These are phyloP conservation scores for Yarrowia yakushimensis DNA, from an alignment of 805 yeast species.

Conservation along the genomic window DNA sequence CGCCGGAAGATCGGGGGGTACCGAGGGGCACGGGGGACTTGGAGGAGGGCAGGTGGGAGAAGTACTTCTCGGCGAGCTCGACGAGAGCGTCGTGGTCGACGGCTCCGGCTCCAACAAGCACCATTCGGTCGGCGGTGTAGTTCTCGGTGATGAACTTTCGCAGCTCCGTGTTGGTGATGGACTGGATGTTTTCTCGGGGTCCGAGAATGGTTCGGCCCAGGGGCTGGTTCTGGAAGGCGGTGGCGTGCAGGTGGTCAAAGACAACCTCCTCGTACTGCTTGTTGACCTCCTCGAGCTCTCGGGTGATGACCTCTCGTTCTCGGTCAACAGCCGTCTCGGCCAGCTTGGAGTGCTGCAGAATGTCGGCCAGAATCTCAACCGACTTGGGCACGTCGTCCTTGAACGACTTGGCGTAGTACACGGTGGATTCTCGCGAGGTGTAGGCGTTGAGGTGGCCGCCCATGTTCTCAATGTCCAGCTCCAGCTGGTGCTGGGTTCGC, in stretches of 20 bases:
- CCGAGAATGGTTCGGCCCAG: conserved; percentile 96
- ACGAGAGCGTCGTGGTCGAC: conserved; percentile 86
- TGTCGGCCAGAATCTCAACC: conserved; percentile 84
- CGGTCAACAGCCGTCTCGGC: conserved; percentile 85
- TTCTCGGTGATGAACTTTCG: conserved; percentile 75
- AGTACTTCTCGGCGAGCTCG: conserved; percentile 65
- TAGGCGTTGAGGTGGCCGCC: conserved; percentile 99
- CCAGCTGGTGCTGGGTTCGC: conserved; percentile 78
- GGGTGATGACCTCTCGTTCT: conserved; percentile 92
- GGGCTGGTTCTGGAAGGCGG: conserved; percentile 85
- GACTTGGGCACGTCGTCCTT: conserved; percentile 76
- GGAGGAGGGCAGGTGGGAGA: conserved; percentile 50
- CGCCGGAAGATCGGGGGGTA: conserved; percentile 56
- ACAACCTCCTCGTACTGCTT: conserved; percentile 98
- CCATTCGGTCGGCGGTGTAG: conserved; percentile 97
- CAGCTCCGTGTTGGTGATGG: conserved; percentile 73
- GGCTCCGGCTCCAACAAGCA: conserved; percentile 90
- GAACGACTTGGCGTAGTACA: conserved; percentile 87
- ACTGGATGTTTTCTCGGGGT: conserved; percentile 81
- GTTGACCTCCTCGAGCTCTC: conserved; percentile 97
- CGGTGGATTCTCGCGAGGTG: conserved; percentile 96
- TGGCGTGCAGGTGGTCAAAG: conserved; percentile 92
- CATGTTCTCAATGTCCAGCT: conserved; percentile 89
- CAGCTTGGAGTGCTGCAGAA: conserved; percentile 78
- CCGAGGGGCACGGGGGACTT: conserved; percentile 64